These are phyloP conservation scores for Fusarium oligoseptatum DNA, from an alignment of 2,329 filamentous ascomycete genomes.

Conservation along the genomic window DNA sequence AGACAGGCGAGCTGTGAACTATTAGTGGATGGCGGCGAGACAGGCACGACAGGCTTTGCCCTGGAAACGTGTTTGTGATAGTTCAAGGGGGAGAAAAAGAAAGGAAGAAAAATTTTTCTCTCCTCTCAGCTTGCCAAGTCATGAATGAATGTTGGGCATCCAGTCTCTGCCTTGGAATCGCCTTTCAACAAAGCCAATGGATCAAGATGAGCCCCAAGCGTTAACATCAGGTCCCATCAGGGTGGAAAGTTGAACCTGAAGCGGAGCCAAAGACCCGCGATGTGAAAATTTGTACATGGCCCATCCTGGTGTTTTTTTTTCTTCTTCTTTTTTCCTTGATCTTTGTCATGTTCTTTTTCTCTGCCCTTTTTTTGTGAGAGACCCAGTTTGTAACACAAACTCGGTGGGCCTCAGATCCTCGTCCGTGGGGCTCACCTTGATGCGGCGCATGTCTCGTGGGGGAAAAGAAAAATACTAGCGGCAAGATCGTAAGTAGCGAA, in stretches of 20 bases:
- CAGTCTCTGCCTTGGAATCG: slow-evolving; percentile 15
- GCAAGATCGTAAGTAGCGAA: slow-evolving; percentile 8
- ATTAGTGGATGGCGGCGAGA: slow-evolving; percentile 22
- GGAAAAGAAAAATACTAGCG: slow-evolving; percentile 22
- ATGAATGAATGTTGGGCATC: slow-evolving; percentile 21
- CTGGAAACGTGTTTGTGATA: slow-evolving; percentile 27
- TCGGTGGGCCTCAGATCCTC: slow-evolving; percentile 28
- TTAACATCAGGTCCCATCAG: slow-evolving; percentile 9
- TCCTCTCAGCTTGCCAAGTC: slow-evolving; percentile 6
- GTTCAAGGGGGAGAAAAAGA: slow-evolving; percentile 17
- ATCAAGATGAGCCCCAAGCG: not conserved
- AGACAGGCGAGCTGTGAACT: slow-evolving; percentile 11
- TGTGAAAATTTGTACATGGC: slow-evolving; percentile 35
- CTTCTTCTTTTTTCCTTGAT: not conserved
- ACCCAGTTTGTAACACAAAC: slow-evolving; percentile 3
- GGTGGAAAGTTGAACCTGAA: slow-evolving; percentile 21
- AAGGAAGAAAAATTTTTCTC: not conserved
- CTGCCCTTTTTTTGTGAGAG: slow-evolving; percentile 8
- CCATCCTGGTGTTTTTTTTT: slow-evolving; percentile 32
- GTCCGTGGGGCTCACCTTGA: slow-evolving; percentile 15
- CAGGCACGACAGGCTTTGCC: not conserved
- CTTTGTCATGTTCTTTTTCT: slow-evolving; percentile 1
- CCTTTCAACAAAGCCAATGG: not conserved
- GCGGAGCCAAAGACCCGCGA: slow-evolving; percentile 30
- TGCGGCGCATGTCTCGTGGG: slow-evolving; percentile 31